These are phyloP conservation scores for Backusella tuberculispora DNA, from an alignment of 192 early-diverging fungal genomes.

Conservation along the genomic window DNA sequence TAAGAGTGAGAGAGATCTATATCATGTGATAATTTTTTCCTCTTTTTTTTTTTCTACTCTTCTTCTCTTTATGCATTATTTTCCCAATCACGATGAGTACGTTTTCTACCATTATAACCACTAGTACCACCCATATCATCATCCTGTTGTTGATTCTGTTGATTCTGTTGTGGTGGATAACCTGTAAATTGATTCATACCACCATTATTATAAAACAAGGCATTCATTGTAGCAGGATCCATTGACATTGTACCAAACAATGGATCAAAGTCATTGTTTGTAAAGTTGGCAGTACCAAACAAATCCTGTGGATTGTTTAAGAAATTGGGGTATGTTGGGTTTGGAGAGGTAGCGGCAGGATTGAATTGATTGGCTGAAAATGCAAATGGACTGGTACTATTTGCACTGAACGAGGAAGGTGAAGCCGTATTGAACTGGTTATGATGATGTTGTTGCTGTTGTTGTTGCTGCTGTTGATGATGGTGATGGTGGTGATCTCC, in stretches of 20 bases:
- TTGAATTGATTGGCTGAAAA: background rate
- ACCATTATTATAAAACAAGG: constrained; percentile 31
- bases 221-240: constrained; percentile 40
- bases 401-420: constrained; percentile 8
- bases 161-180: constrained; percentile 21
- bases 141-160: background rate
- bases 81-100: constrained; percentile 43
- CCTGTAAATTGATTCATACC: constrained; percentile 7
- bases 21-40: background rate
- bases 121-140: constrained; percentile 7
- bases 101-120: constrained; percentile 32
- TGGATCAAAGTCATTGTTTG: background rate
- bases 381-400: background rate
- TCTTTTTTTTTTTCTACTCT: background rate
- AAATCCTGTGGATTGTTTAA: constrained; percentile 1
- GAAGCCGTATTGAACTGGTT: background rate
- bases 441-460: constrained; percentile 10
- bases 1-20: background rate
- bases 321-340: constrained; percentile 19
- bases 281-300: background rate
- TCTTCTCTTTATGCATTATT: constrained; percentile 24
- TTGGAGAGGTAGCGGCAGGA: constrained; percentile 21
- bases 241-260: constrained; percentile 35
- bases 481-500: background rate
- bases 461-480: background rate